Conservation (phyloP, 163 green algal species). For the Prototheca cutis region DNA sequence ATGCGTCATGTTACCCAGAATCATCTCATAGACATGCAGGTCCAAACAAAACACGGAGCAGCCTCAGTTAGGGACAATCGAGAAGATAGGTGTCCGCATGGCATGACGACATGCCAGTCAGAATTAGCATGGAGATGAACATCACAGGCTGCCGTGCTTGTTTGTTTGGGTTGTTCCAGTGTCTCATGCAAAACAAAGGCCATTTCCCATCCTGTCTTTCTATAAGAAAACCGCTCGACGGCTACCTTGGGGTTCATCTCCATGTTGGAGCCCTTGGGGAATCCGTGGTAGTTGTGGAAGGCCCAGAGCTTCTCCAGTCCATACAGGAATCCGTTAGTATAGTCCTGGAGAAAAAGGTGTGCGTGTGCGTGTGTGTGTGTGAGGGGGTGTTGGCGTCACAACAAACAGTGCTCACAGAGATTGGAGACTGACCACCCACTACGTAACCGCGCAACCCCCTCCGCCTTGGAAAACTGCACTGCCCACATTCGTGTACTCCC, state of each 20-base stretch:
- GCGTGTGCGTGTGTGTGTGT: neutral
- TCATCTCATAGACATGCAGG: neutral
- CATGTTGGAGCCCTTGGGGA: conserved; percentile 38
- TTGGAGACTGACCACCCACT: too few relatives aligned
- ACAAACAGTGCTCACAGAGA: too few relatives aligned
- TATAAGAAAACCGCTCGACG: too few relatives aligned
- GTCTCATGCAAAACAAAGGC: too few relatives aligned
- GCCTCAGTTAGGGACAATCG: conserved; percentile 43
- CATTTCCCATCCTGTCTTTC: too few relatives aligned
- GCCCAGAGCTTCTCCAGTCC: conserved; percentile 89
- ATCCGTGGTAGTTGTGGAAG: conserved; percentile 87
- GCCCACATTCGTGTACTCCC: too few relatives aligned
- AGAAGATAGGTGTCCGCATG: conserved; percentile 22
- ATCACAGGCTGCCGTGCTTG: conserved; percentile 7
- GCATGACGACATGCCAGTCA: conserved; percentile 5
- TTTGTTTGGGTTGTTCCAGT: too few relatives aligned
- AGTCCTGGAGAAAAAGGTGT: neutral
- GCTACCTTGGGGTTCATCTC: conserved; percentile 37
- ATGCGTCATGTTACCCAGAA: neutral
- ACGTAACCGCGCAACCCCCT: too few relatives aligned
- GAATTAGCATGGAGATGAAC: conserved; percentile 42
- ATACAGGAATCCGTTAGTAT: conserved; percentile 69
- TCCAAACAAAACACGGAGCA: conserved; percentile 1
- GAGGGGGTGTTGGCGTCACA: neutral
- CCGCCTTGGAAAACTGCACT: too few relatives aligned